Base-by-base conservation (phyloP, 345 rosid species). In the Moringa oleifera region DNA sequence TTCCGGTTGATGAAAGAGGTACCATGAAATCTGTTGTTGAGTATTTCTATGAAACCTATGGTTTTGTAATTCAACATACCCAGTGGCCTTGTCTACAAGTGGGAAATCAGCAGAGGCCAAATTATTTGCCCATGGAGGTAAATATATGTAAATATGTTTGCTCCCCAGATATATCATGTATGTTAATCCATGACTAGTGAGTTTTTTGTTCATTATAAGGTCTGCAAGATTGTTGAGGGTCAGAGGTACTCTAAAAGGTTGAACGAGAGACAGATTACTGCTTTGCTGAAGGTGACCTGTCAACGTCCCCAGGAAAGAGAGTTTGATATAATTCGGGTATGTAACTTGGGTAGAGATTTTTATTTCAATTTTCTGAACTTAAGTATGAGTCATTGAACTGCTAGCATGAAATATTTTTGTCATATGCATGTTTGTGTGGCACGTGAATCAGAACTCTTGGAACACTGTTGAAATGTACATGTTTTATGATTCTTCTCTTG, bases 71-170 rank as follows among this genome's bases (percentile, higher is more conserved):
- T 67, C 87, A 81, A 72, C 87, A 85, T 66, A 76, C 85, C 13
- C 95, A 87, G 28, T 82, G 83, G 82, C 98, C 98, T 16, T 92
- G 98, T 64, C 79, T 92, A 28, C 98, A 92, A 87, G 98, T 92
- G 28, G 98, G 96, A 20, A 89, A 89, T 62, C 90, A 84, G 54
- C 87, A 85, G 75, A 84, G 95, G 61, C 95, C 96, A 37, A 92
- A 89, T 75, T 92, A 92, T 78, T 68, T 92, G 67, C 98, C 98
- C 0, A 89, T 89, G 98, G 98, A 91, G 92, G 98, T 87, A 68
- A 69, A 19, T 60, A 24, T 11, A 12, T 33, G 54, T 20, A 46
- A 7, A 16, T 49, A 18, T n/a, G n/a, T n/a, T n/a, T n/a, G n/a
- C 21, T 57, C 37, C n/a, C 12, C 17, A 15, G 47, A 1, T 16